Evolutionary conservation across 306 rosid species (phyloP).

Genomic region (Vachellia collinsii): DNA sequence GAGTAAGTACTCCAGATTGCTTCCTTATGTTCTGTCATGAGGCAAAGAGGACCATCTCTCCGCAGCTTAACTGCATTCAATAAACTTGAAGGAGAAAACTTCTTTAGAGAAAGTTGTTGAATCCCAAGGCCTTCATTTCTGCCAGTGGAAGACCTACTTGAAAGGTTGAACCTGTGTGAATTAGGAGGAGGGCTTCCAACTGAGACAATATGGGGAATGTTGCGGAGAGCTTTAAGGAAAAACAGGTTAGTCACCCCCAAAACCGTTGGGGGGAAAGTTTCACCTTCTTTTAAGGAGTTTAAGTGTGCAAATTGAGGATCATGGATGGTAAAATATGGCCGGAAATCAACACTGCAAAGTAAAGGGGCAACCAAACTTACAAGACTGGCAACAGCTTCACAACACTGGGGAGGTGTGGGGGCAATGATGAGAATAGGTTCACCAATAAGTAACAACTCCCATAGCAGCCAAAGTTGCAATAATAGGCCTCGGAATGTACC

Average conservation of each 20-base stretch:
- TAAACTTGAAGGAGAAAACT: conserved; percentile 77
- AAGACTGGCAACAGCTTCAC: conserved; percentile 94
- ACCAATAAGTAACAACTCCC: conserved; percentile 93
- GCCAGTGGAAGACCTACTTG: conserved; percentile 62
- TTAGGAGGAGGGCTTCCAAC: conserved; percentile 83
- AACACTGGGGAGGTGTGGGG: conserved; percentile 95
- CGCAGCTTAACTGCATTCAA: conserved; percentile 82
- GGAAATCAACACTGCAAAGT: conserved; percentile 83
- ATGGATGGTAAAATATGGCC: conserved; percentile 96
- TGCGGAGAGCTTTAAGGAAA: conserved; percentile 85
- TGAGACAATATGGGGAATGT: conserved; percentile 75
- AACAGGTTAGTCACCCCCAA: conserved; percentile 95
- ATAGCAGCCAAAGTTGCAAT: conserved; percentile 91
- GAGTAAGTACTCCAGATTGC: conserved; percentile 91
- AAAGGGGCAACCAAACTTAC: conserved; percentile 94
- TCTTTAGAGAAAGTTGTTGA: conserved; percentile 78
- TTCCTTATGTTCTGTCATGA: conserved; percentile 96
- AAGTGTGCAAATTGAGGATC: conserved; percentile 76
- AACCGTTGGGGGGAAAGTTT: conserved; percentile 73
- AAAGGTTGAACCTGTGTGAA: conserved; percentile 52
- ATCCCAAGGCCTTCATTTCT: conserved; percentile 71
- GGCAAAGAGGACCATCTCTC: conserved; percentile 94
- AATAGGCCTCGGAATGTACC: conserved; percentile 78
- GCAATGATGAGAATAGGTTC: conserved; percentile 89
- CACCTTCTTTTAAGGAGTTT: conserved; percentile 75